phyloP scores from a whole-genome alignment of 2,329 filamentous ascomycete species.

The Penicillium sp. region DNA sequence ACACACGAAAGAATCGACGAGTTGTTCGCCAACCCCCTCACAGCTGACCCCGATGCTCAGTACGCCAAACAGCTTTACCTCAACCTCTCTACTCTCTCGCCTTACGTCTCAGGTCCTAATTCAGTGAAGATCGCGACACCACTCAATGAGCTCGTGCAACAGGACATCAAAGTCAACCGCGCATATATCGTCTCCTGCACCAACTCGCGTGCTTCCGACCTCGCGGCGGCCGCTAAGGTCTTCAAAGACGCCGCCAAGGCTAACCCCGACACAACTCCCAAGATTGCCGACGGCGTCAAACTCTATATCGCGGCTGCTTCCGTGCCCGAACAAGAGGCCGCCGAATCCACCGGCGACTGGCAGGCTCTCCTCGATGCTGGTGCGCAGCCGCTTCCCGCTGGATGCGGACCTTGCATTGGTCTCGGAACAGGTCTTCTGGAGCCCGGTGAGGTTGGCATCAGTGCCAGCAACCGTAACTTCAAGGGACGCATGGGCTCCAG shows the following conservation, averaged over 20 bases:
- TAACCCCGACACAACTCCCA: slow-evolving; percentile 62
- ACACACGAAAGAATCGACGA: slow-evolving; percentile 72
- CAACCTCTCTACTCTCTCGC: slow-evolving; percentile 78
- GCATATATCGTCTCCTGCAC: slow-evolving; percentile 91
- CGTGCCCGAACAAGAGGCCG: slow-evolving; percentile 68
- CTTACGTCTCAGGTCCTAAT: slow-evolving; percentile 84
- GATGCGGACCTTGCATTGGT: slow-evolving; percentile 85
- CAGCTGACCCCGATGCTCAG: slow-evolving; percentile 71
- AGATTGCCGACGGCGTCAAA: slow-evolving; percentile 72
- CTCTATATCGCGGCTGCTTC: slow-evolving; percentile 92
- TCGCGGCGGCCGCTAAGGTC: slow-evolving; percentile 77
- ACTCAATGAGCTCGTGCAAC: slow-evolving; percentile 61
- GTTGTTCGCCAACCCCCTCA: slow-evolving; percentile 64
- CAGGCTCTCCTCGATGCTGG: slow-evolving; percentile 77
- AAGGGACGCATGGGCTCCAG: slow-evolving; percentile 84
- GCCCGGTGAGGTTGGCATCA: slow-evolving; percentile 81
- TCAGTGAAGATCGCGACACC: slow-evolving; percentile 83
- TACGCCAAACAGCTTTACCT: slow-evolving; percentile 85
- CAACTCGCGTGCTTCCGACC: slow-evolving; percentile 77
- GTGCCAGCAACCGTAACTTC: slow-evolving; percentile 83
- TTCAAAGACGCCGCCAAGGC: slow-evolving; percentile 72
- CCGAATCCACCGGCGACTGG: slow-evolving; percentile 84
- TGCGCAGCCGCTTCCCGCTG: slow-evolving; percentile 67
- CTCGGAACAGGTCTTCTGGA: slow-evolving; percentile 77
- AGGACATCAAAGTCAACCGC: slow-evolving; percentile 73